Conservation (phyloP, 371 early-diverging fungal species). For the Mucor irregularis region DNA sequence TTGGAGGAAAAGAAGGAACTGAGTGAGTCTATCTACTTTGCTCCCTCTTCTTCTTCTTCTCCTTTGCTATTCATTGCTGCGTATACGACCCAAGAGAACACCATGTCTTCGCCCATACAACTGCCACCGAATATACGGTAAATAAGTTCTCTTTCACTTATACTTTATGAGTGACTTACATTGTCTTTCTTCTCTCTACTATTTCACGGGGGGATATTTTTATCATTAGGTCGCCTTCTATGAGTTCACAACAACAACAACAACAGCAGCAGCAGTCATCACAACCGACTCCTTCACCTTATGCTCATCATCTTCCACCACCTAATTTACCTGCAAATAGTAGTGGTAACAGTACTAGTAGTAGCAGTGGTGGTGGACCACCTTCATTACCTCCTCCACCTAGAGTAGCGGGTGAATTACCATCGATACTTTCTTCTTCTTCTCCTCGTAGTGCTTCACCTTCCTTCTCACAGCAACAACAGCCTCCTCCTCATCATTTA, state of each 20-base stretch:
- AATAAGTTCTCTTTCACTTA: not conserved
- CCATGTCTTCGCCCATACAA: constrained; percentile 28
- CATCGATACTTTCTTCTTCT: constrained; percentile 23
- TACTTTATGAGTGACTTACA: too few species aligned
- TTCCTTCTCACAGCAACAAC: constrained; percentile 6
- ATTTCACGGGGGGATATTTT: not conserved
- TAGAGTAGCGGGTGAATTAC: constrained; percentile 26
- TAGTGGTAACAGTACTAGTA: too few species aligned
- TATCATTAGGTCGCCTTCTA: constrained; percentile 18
- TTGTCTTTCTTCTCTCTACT: not conserved
- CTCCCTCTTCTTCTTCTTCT: not conserved
- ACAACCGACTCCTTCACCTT: constrained; percentile 15
- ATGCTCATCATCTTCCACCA: constrained; percentile 29
- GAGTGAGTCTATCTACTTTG: not conserved
- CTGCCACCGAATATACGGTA: constrained; percentile 33
- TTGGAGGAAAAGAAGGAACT: constrained; percentile 3
- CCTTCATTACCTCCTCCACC: constrained; percentile 7
- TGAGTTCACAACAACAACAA: constrained; percentile 1
- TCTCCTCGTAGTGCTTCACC: constrained; percentile 24
- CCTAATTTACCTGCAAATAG: constrained; percentile 10
- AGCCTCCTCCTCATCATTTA: constrained; percentile 2
- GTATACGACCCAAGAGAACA: not conserved
- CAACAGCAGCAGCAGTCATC: too few species aligned
- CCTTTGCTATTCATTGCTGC: not conserved
- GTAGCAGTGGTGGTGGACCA: too few species aligned